A percentile compares a stretch with the other conserved stretches of the same genome.
phyloP scores from a whole-genome alignment of 345 rosid genomes.

The Hypericum androsaemum region DNA sequence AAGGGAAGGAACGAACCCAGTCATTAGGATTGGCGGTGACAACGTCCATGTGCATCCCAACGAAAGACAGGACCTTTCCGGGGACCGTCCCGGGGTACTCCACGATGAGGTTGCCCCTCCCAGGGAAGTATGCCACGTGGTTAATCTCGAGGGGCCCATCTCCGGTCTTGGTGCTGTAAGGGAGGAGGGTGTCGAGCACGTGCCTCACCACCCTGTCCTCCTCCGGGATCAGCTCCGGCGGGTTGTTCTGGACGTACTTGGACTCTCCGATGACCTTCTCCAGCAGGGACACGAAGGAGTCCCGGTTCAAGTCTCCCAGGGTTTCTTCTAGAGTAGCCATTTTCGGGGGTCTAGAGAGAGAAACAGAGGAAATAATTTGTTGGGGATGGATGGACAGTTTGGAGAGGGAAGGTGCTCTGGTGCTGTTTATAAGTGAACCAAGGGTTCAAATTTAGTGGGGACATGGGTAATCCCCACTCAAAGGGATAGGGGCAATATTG shows the following conservation, averaged over 20 bases:
- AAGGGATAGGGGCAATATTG: too few species aligned
- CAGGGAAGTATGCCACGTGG: slow-evolving; percentile 60
- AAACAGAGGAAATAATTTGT: too few species aligned
- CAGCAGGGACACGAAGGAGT: slow-evolving; percentile 53
- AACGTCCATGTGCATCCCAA: slow-evolving; percentile 99
- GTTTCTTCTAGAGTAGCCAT: slow-evolving; percentile 22
- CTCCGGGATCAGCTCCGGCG: slow-evolving; percentile 83
- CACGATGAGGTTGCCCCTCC: slow-evolving; percentile 87
- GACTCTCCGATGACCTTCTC: slow-evolving; percentile 76
- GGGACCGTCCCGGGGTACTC: slow-evolving; percentile 91
- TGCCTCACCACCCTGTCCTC: slow-evolving; percentile 81
- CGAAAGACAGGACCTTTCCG: slow-evolving; percentile 85
- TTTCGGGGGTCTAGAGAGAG: too few species aligned
- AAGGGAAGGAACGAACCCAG: slow-evolving; percentile 46
- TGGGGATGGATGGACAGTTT: too few species aligned
- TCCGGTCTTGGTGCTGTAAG: slow-evolving; percentile 67
- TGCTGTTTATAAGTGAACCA: too few species aligned
- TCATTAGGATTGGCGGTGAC: slow-evolving; percentile 92
- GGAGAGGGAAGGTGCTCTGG: too few species aligned
- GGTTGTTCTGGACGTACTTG: slow-evolving; percentile 75
- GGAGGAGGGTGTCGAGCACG: slow-evolving; percentile 62
- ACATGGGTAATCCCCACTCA: too few species aligned
- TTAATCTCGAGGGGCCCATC: slow-evolving; percentile 73
- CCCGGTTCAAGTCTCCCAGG: slow-evolving; percentile 56
- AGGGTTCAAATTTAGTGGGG: too few species aligned